Conservation (phyloP, 2,329 filamentous ascomycete genomes). For the Pyrenophora graminea region DNA sequence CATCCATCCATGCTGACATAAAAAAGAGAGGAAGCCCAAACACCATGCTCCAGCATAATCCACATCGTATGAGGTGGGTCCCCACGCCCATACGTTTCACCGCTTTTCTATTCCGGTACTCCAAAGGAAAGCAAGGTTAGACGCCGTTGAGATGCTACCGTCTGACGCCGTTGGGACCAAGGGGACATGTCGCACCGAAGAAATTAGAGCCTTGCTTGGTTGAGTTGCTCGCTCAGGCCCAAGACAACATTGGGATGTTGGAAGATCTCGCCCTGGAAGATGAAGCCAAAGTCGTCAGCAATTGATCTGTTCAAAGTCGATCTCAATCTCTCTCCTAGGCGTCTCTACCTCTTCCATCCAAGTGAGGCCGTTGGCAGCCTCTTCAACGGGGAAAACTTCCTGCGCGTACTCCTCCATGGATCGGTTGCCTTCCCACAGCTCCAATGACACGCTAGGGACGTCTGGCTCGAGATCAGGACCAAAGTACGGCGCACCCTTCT, state of each 20-base stretch:
- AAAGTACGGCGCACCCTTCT: conserved; percentile 65
- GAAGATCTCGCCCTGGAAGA: conserved; percentile 37
- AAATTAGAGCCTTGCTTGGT: conserved; percentile 40
- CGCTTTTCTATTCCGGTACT: conserved; percentile 26
- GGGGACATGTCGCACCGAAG: conserved; percentile 21
- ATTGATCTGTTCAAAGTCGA: conserved; percentile 44
- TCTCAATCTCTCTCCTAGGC: conserved; percentile 41
- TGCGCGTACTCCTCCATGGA: conserved; percentile 92
- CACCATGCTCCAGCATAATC: conserved; percentile 35
- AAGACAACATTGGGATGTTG: conserved; percentile 33
- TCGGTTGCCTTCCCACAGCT: conserved; percentile 88
- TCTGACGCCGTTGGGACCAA: conserved; percentile 16
- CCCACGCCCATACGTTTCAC: conserved; percentile 20
- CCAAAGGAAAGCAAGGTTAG: conserved; percentile 16
- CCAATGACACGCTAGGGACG: conserved; percentile 74
- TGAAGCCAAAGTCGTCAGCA: conserved; percentile 38
- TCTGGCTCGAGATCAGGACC: conserved; percentile 61
- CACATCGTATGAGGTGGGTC: conserved; percentile 12
- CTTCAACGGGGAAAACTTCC: conserved; percentile 92
- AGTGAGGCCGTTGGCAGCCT: conserved; percentile 87
- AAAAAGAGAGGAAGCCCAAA: conserved; percentile 31
- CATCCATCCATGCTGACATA: conserved; percentile 29
- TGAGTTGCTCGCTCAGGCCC: conserved; percentile 40
- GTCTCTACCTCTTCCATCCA: conserved; percentile 75
- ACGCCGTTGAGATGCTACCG: conserved; percentile 17